Evolutionary conservation across 768 basidiomycete species (phyloP).

Genomic region (Mycena kentingensis): DNA sequence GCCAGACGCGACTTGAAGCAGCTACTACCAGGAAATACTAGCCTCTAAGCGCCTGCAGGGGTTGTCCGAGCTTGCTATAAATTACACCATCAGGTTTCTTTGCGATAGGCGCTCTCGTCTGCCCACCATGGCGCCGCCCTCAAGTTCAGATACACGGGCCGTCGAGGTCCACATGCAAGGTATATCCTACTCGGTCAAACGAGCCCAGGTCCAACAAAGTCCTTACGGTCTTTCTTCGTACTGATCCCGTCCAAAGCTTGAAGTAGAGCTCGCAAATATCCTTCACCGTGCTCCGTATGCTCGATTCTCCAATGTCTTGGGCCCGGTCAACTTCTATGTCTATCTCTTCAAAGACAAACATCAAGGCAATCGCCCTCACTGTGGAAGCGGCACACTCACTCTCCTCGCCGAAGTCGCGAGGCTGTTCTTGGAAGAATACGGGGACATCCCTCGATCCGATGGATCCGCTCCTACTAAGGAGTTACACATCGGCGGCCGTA

Average conservation of each 20-base stretch:
- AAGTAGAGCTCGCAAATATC: constrained; percentile 39
- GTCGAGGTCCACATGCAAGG: constrained; percentile 47
- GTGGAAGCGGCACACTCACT: constrained; percentile 49
- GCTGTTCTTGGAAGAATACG: constrained; percentile 47
- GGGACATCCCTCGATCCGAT: constrained; percentile 24
- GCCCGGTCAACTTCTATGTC: constrained; percentile 56
- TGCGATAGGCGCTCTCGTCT: background rate
- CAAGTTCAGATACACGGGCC: too few species aligned
- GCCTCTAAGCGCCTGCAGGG: too few species aligned
- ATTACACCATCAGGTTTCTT: too few species aligned
- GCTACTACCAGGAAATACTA: too few species aligned
- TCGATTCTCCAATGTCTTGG: constrained; percentile 18
- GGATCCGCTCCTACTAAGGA: constrained; percentile 5
- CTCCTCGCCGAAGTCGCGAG: constrained; percentile 46
- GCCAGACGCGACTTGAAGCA: constrained; percentile 62
- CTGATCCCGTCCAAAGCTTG: constrained; percentile 10
- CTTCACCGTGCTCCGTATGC: constrained; percentile 49
- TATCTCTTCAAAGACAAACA: constrained; percentile 44
- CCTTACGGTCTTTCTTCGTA: background rate
- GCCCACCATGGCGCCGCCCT: background rate
- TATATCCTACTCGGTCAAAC: constrained; percentile 34
- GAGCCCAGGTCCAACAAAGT: constrained; percentile 33
- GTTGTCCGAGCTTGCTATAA: too few species aligned
- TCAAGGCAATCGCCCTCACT: constrained; percentile 30
- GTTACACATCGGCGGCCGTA: constrained; percentile 34